These are phyloP conservation scores for Betula pendula DNA, from an alignment of 306 rosid genomes.

Conservation along the genomic window DNA sequence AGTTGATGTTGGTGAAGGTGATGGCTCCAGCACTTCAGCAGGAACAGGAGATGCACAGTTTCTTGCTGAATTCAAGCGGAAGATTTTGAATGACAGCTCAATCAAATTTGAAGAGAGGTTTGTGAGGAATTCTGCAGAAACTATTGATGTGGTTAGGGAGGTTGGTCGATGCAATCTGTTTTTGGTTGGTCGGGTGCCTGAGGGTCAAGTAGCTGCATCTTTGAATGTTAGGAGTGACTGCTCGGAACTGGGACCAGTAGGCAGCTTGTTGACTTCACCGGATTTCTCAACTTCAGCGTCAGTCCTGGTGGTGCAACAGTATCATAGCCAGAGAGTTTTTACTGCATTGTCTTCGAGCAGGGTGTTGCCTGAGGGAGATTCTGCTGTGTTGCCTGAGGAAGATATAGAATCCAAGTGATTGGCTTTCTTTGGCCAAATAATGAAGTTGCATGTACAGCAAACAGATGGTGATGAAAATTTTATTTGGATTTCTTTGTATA, in stretches of 20 bases:
- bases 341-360: conserved; percentile 7
- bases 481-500: too few species aligned
- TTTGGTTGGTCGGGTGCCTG: conserved; percentile 51
- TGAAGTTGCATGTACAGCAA: too few species aligned
- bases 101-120: conserved; percentile 41
- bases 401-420: conserved; percentile 8
- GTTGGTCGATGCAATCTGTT: conserved; percentile 44
- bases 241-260: conserved; percentile 58
- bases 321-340: conserved; percentile 12
- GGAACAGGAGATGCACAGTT: conserved; percentile 26
- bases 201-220: conserved; percentile 40
- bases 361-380: conserved; percentile 14
- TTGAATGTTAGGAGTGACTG: conserved; percentile 41
- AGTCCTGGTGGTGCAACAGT: conserved; percentile 60
- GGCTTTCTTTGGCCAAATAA: too few species aligned
- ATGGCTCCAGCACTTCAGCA: not conserved
- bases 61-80: conserved; percentile 33
- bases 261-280: conserved; percentile 43
- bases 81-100: conserved; percentile 20
- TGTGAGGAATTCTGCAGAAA: conserved; percentile 33
- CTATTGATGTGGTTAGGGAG: conserved; percentile 28
- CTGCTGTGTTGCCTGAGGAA: not conserved
- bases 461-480: not conserved
- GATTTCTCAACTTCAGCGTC: conserved; percentile 49
- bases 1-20: conserved; percentile 23